Conservation (phyloP, 1,139 yeast species). For the Kurtzmaniella quercitrusa region DNA sequence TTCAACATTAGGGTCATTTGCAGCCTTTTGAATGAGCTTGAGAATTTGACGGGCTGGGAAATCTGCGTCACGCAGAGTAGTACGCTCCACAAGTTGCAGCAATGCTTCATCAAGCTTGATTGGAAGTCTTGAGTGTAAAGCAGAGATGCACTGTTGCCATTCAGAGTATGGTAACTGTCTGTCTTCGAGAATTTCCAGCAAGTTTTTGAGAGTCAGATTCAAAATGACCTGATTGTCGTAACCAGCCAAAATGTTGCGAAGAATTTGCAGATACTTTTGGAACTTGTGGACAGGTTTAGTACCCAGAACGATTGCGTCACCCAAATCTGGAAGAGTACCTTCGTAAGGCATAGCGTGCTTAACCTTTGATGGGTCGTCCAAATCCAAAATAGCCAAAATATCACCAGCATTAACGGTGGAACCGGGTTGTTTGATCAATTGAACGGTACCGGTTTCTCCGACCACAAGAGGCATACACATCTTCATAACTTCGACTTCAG, state of each 20-base stretch:
- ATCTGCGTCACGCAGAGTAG: slow-evolving; percentile 66
- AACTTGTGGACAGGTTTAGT: slow-evolving; percentile 79
- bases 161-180: slow-evolving; percentile 88
- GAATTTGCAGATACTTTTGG: slow-evolving; percentile 51
- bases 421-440: slow-evolving; percentile 96
- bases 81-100: slow-evolving; percentile 61
- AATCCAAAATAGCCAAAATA: slow-evolving; percentile 86
- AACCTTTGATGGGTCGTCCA: slow-evolving; percentile 96
- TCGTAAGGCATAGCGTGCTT: slow-evolving; percentile 95
- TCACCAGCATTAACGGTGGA: slow-evolving; percentile 95
- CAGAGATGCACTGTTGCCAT: slow-evolving; percentile 84
- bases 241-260: slow-evolving; percentile 80
- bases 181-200: slow-evolving; percentile 70
- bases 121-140: slow-evolving; percentile 89
- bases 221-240: slow-evolving; percentile 93
- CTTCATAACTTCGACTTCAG: slow-evolving; percentile 99
- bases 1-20: slow-evolving; percentile 48
- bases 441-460: slow-evolving; percentile 89
- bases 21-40: slow-evolving; percentile 55
- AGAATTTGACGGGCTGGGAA: slow-evolving; percentile 89
- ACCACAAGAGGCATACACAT: slow-evolving; percentile 95
- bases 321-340: slow-evolving; percentile 88
- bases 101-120: slow-evolving; percentile 67
- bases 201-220: slow-evolving; percentile 72
- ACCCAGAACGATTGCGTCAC: slow-evolving; percentile 79